Evolutionary conservation across 257 asterid genomes (phyloP).

Genomic region (Ligustrum vulgare): DNA sequence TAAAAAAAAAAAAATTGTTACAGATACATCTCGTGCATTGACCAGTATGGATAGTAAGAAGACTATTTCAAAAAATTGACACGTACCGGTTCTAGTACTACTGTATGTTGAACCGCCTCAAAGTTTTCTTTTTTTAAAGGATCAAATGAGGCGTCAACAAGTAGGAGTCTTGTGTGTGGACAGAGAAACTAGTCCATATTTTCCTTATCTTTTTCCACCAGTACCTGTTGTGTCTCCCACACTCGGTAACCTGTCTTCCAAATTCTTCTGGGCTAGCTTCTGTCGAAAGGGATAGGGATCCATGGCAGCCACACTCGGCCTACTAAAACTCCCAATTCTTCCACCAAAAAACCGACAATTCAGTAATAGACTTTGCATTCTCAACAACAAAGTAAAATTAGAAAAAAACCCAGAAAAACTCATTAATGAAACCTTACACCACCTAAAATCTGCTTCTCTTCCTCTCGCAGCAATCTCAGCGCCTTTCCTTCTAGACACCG

Average conservation of each 20-base stretch:
- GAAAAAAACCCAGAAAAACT: slow-evolving; percentile 23
- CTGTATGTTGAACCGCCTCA: too few species aligned
- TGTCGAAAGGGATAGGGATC: neutral
- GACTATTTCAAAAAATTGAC: too few species aligned
- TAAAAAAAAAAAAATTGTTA: too few species aligned
- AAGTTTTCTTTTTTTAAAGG: too few species aligned
- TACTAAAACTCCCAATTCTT: slow-evolving; percentile 44
- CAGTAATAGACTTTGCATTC: slow-evolving; percentile 24
- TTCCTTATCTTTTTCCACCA: slow-evolving; percentile 23
- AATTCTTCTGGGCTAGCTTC: neutral
- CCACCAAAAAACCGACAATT: slow-evolving; percentile 10
- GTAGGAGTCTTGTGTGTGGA: neutral
- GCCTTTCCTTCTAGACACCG: slow-evolving; percentile 54
- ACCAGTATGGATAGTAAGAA: too few species aligned
- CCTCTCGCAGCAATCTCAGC: slow-evolving; percentile 68
- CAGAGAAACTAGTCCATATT: slow-evolving; percentile 20
- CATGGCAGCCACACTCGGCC: slow-evolving; percentile 77
- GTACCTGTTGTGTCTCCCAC: too few species aligned
- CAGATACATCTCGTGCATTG: too few species aligned
- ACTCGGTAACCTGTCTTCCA: too few species aligned
- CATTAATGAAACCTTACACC: slow-evolving; percentile 15
- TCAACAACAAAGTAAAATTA: slow-evolving; percentile 20
- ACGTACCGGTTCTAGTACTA: too few species aligned
- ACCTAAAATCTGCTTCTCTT: slow-evolving; percentile 52
- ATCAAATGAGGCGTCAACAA: too few species aligned